A percentile compares a stretch with the other conserved stretches of the same genome.
These are phyloP conservation scores for sunflower (Helianthus annuus) DNA, from an alignment of 129 eudicot species.

Conservation along the genomic window DNA sequence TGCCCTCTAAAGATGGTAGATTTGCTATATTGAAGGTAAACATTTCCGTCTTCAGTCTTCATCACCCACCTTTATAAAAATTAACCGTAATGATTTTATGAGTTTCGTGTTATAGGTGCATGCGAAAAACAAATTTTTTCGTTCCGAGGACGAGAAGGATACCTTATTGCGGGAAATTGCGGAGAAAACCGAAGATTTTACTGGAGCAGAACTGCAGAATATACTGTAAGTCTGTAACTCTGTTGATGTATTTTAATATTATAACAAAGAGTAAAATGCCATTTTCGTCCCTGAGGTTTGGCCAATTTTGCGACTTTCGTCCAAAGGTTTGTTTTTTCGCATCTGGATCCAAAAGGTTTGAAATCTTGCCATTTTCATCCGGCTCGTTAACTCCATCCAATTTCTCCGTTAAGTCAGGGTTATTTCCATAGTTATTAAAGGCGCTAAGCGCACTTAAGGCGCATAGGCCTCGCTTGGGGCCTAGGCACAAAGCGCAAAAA, in stretches of 20 bases:
- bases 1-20: conserved; percentile 94
- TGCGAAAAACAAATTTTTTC: conserved; percentile 82
- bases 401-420: too few relatives aligned
- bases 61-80: conserved; percentile 11
- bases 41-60: background rate
- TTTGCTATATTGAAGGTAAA: conserved; percentile 80
- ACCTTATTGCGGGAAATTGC: conserved; percentile 75
- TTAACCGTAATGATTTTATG: conserved; percentile 1
- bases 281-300: too few relatives aligned
- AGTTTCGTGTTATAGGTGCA: conserved; percentile 57
- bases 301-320: too few relatives aligned
- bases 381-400: too few relatives aligned
- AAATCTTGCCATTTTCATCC: too few relatives aligned
- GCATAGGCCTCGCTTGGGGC: too few relatives aligned
- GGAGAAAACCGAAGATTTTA: conserved; percentile 80
- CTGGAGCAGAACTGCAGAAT: conserved; percentile 97
- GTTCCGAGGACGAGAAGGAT: conserved; percentile 85
- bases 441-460: too few relatives aligned
- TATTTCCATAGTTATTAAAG: too few relatives aligned
- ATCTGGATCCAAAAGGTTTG: too few relatives aligned
- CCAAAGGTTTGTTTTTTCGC: too few relatives aligned
- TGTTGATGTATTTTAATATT: background rate
- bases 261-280: too few relatives aligned
- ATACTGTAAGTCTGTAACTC: conserved; percentile 52
- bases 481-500: too few relatives aligned